Evolutionary conservation across 805 yeast genomes (phyloP).

Genomic region (Starmerella vaccinii): DNA sequence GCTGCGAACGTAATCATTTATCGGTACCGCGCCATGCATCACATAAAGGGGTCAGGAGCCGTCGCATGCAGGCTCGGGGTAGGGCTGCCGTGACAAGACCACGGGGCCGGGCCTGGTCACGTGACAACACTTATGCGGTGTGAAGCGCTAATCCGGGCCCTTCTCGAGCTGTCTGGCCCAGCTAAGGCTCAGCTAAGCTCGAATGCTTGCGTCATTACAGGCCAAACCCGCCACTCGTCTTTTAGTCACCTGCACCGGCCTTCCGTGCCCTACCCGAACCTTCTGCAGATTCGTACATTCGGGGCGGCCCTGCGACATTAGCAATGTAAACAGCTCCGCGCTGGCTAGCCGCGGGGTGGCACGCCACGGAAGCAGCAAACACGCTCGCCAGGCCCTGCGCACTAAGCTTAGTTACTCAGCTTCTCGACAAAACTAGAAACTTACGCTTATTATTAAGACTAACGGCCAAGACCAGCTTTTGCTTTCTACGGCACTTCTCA

Average conservation of each 20-base stretch:
- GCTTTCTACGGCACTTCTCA: too few relatives aligned
- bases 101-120: background rate
- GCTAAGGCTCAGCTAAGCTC: background rate
- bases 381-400: too few relatives aligned
- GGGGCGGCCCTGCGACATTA: too few relatives aligned
- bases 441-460: too few relatives aligned
- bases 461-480: too few relatives aligned
- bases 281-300: background rate
- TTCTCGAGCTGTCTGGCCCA: background rate
- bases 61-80: background rate
- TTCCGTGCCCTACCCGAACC: background rate
- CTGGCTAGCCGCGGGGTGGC: too few relatives aligned
- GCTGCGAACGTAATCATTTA: slow-evolving; percentile 6
- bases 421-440: too few relatives aligned
- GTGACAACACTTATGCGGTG: background rate
- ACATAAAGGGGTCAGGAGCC: background rate
- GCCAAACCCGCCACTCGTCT: background rate
- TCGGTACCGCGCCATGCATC: background rate
- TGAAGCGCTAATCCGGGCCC: background rate
- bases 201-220: background rate
- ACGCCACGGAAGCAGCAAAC: too few relatives aligned
- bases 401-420: too few relatives aligned
- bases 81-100: background rate
- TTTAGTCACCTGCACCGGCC: background rate
- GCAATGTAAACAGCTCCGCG: too few relatives aligned